Evolutionary conservation across 768 basidiomycete species (phyloP).

Genomic region (Tricholoma furcatifolium): DNA sequence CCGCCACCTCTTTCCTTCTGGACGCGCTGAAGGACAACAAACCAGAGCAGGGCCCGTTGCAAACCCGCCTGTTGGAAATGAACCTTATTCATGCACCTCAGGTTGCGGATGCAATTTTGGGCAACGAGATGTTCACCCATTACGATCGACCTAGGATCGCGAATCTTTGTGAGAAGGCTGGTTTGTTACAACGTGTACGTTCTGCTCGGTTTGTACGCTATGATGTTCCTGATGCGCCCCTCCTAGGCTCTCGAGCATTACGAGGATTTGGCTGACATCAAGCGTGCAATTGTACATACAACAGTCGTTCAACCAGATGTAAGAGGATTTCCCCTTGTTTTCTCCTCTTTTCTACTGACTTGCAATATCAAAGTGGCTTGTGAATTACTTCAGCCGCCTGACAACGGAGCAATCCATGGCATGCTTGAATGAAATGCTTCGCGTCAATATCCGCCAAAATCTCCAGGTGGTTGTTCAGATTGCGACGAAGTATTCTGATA

Average conservation of each 20-base stretch:
- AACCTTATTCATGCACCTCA: slow-evolving; percentile 97
- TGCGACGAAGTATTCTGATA: slow-evolving; percentile 98
- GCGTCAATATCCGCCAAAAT: slow-evolving; percentile 96
- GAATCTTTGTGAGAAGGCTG: slow-evolving; percentile 98
- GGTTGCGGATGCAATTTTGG: slow-evolving; percentile 97
- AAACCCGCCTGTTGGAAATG: slow-evolving; percentile 97
- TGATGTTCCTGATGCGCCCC: neutral
- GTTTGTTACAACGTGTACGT: slow-evolving; percentile 85
- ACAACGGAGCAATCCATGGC: slow-evolving; percentile 97
- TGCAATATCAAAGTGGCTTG: slow-evolving; percentile 70
- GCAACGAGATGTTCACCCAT: slow-evolving; percentile 97
- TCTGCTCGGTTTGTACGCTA: neutral
- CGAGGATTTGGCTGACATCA: slow-evolving; percentile 97
- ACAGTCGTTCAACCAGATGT: slow-evolving; percentile 82
- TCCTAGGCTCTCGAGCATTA: slow-evolving; percentile 95
- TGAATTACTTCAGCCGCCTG: slow-evolving; percentile 93
- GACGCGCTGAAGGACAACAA: slow-evolving; percentile 99
- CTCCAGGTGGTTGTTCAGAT: slow-evolving; percentile 95
- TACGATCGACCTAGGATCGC: slow-evolving; percentile 97
- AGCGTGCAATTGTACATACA: slow-evolving; percentile 94
- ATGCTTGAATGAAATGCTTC: slow-evolving; percentile 96
- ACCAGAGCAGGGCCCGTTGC: slow-evolving; percentile 93
- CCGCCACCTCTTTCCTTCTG: slow-evolving; percentile 95
- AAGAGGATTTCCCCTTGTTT: slow-evolving; percentile 22
- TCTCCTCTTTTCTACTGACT: slow-evolving; percentile 2